Percentiles rank a stretch among this genome's conserved stretches.
These are phyloP conservation scores for Terana coerulea DNA, from an alignment of 768 basidiomycete species.

Conservation along the genomic window DNA sequence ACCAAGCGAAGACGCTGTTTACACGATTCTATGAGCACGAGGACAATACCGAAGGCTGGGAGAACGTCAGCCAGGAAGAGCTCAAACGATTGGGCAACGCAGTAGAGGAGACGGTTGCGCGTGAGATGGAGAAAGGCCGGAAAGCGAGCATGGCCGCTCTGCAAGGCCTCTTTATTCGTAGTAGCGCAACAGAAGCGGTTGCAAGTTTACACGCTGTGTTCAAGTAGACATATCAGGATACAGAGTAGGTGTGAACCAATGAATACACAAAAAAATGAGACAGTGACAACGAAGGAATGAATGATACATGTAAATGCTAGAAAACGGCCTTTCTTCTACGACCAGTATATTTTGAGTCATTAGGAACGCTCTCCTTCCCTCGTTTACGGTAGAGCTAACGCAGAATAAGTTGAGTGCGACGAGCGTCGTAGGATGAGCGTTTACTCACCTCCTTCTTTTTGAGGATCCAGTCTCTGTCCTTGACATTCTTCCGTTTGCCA, in stretches of 20 bases:
- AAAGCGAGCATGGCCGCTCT: conserved; percentile 93
- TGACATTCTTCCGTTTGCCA: conserved; percentile 68
- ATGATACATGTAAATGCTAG: conserved; percentile 12
- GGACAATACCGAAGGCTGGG: conserved; percentile 20
- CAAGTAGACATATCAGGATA: neutral
- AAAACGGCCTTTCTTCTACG: conserved; percentile 60
- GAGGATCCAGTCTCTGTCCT: conserved; percentile 89
- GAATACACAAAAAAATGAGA: neutral
- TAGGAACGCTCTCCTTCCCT: conserved; percentile 81
- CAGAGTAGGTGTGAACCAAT: neutral
- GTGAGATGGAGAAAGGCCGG: conserved; percentile 47
- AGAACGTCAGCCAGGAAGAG: conserved; percentile 34
- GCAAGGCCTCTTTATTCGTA: conserved; percentile 92
- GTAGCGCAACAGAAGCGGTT: conserved; percentile 55
- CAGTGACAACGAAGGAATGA: neutral
- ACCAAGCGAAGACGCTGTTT: conserved; percentile 77
- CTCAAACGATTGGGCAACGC: conserved; percentile 44
- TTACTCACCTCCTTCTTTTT: conserved; percentile 88
- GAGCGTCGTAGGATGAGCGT: conserved; percentile 4
- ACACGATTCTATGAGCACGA: conserved; percentile 75
- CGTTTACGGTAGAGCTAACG: conserved; percentile 82
- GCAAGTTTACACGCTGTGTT: neutral
- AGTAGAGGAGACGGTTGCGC: conserved; percentile 51
- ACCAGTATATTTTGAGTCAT: conserved; percentile 89
- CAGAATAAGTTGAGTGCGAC: conserved; percentile 5